Conservation (phyloP, 2,329 filamentous ascomycete genomes). For the Diplodia mutila region DNA sequence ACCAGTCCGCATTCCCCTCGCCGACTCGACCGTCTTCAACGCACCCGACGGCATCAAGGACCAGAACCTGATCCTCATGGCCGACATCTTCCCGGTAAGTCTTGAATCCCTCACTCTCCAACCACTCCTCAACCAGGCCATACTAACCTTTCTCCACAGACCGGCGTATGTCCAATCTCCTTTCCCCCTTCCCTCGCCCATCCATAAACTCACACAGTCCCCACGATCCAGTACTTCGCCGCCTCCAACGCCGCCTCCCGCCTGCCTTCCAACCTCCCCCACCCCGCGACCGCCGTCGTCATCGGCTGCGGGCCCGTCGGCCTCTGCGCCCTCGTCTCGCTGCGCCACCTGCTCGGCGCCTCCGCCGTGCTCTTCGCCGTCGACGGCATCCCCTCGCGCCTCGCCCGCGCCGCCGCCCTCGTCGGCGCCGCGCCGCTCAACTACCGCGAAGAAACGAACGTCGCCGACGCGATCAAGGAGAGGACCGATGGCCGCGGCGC, state of each 20-base stretch:
- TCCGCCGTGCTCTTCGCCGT: conserved; percentile 78
- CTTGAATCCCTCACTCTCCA: too few species aligned
- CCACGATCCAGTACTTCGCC: conserved; percentile 65
- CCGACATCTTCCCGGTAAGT: conserved; percentile 84
- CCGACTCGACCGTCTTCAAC: conserved; percentile 77
- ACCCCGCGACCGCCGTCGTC: conserved; percentile 72
- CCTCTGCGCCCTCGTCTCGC: conserved; percentile 79
- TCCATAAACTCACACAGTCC: not conserved
- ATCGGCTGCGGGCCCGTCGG: conserved; percentile 82
- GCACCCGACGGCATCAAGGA: conserved; percentile 73
- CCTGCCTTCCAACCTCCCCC: conserved; percentile 60
- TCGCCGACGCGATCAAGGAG: conserved; percentile 70
- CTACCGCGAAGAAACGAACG: conserved; percentile 66
- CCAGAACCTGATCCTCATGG: conserved; percentile 81
- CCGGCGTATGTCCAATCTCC: not conserved
- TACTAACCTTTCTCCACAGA: conserved; percentile 1
- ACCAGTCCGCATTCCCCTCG: conserved; percentile 68
- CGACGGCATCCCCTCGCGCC: conserved; percentile 73
- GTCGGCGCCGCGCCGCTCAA: conserved; percentile 80
- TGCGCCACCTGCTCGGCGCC: conserved; percentile 65
- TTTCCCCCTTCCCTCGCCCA: not conserved
- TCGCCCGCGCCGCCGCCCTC: conserved; percentile 71
- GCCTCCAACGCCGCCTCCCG: conserved; percentile 75
- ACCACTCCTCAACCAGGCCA: too few species aligned
- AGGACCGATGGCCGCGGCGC: conserved; percentile 76